Percentiles rank a stretch among this genome's conserved stretches.
Conservation (phyloP, 208 protist species). For the Trichomonas vaginalis region DNA sequence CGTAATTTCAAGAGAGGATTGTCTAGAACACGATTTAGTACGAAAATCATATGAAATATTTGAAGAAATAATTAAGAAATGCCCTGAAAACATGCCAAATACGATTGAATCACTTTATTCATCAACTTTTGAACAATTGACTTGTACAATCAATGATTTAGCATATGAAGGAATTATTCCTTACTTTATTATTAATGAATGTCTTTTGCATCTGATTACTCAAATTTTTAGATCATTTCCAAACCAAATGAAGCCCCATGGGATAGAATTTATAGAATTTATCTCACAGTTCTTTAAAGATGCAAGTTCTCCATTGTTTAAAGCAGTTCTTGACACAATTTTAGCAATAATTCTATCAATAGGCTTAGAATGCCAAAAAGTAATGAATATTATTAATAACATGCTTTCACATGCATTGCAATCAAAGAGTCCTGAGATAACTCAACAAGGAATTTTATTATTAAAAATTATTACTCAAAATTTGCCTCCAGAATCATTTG, state of each 20-base stretch:
- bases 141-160: background rate
- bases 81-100: background rate
- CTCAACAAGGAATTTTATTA: background rate
- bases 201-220: background rate
- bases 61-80: background rate
- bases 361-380: background rate
- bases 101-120: background rate
- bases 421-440: background rate
- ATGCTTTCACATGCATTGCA: background rate
- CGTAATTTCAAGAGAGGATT: background rate
- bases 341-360: background rate
- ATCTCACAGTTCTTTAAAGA: background rate
- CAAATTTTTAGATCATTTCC: background rate
- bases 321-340: background rate
- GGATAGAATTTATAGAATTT: background rate
- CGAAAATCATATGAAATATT: background rate
- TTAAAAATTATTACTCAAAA: background rate
- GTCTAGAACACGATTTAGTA: background rate
- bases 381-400: background rate
- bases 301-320: background rate
- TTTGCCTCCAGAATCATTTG: background rate
- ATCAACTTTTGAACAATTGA: background rate
- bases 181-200: background rate
- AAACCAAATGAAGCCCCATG: background rate
- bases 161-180: background rate